These are phyloP conservation scores for Aspergillus egyptiacus DNA, from an alignment of 495 filamentous ascomycete species.

Conservation along the genomic window DNA sequence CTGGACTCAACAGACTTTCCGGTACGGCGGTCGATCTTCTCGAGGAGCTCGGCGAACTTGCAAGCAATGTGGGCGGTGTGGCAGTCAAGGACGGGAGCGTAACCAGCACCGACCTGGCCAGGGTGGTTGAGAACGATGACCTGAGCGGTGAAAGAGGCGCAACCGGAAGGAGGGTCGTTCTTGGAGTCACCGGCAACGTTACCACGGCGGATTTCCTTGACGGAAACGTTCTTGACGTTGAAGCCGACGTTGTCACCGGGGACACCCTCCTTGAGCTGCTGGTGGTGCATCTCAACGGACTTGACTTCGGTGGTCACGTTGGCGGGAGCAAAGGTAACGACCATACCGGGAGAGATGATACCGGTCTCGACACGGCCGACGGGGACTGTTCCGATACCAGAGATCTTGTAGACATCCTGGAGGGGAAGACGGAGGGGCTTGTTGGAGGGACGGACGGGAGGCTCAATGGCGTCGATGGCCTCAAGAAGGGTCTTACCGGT, in stretches of 20 bases:
- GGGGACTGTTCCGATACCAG: slow-evolving; percentile 98
- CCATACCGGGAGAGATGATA: slow-evolving; percentile 96
- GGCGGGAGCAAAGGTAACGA: slow-evolving; percentile 80
- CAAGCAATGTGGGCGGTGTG: slow-evolving; percentile 99
- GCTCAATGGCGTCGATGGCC: slow-evolving; percentile 96
- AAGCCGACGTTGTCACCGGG: slow-evolving; percentile 99
- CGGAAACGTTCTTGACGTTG: slow-evolving; percentile 99
- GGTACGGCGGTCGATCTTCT: slow-evolving; percentile 99
- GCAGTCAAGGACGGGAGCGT: slow-evolving; percentile 98
- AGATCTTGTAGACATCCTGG: slow-evolving; percentile 99
- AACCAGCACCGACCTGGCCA: slow-evolving; percentile 97
- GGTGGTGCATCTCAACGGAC: slow-evolving; percentile 99
- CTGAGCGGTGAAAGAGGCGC: slow-evolving; percentile 96
- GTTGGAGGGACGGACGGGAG: slow-evolving; percentile 74
- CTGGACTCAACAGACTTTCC: slow-evolving; percentile 87
- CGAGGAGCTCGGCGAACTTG: slow-evolving; percentile 97
- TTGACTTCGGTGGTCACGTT: slow-evolving; percentile 99
- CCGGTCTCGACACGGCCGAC: slow-evolving; percentile 99
- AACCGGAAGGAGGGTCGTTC: slow-evolving; percentile 90
- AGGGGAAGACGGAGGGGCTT: slow-evolving; percentile 98
- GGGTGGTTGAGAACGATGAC: slow-evolving; percentile 99
- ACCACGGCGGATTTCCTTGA: slow-evolving; percentile 99
- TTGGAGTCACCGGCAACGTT: slow-evolving; percentile 99
- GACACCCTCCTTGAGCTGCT: slow-evolving; percentile 92
- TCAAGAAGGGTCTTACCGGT: slow-evolving; percentile 97